Conservation (phyloP, 192 early-diverging fungal species). For the Nowakowskiella sp. region DNA sequence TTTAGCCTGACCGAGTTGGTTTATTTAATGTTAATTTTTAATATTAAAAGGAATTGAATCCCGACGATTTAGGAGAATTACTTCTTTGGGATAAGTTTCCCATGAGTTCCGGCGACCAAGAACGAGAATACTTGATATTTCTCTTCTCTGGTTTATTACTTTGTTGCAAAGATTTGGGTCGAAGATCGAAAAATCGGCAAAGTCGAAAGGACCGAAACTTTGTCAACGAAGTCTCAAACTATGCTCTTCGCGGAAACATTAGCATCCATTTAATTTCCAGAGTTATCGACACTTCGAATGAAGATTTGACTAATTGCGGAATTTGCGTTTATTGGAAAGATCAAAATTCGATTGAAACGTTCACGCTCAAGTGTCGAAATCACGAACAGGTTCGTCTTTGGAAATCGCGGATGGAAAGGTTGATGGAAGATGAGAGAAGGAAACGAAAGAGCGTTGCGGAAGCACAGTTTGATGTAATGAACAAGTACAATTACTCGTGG, state of each 20-base stretch:
- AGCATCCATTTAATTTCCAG: conserved; percentile 70
- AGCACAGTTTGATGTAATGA: neutral
- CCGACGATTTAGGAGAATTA: conserved; percentile 69
- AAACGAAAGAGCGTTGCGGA: neutral
- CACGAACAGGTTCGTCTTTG: conserved; percentile 90
- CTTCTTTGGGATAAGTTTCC: conserved; percentile 80
- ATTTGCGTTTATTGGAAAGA: conserved; percentile 76
- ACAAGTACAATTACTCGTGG: too few relatives aligned
- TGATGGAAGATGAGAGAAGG: conserved; percentile 31
- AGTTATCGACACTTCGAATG: conserved; percentile 53
- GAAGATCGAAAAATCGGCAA: conserved; percentile 36
- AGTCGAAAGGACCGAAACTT: conserved; percentile 33
- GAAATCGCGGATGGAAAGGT: conserved; percentile 67
- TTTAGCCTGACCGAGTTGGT: neutral
- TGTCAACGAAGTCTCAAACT: conserved; percentile 13
- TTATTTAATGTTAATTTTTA: neutral
- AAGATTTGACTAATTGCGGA: conserved; percentile 25
- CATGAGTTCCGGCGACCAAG: conserved; percentile 69
- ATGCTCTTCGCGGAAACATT: conserved; percentile 74
- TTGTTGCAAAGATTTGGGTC: conserved; percentile 77
- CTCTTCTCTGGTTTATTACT: conserved; percentile 90
- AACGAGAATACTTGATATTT: conserved; percentile 77
- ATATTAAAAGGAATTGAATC: conserved; percentile 50
- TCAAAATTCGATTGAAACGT: conserved; percentile 64
- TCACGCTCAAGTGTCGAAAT: conserved; percentile 82